These are phyloP conservation scores for Citrus australasica DNA, from an alignment of 345 rosid species.

Conservation along the genomic window DNA sequence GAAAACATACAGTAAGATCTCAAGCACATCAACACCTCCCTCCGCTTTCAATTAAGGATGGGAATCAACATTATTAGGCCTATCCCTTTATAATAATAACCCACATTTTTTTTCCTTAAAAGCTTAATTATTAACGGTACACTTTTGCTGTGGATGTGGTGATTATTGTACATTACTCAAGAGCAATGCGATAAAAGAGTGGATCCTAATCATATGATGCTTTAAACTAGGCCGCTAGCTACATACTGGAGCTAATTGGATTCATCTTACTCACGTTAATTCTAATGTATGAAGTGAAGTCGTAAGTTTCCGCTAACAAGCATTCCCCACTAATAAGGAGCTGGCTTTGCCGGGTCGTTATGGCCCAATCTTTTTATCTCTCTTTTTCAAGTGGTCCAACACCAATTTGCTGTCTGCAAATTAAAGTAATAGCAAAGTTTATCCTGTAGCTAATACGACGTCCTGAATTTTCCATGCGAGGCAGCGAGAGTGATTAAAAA, in stretches of 20 bases:
- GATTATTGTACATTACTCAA: conserved; percentile 2
- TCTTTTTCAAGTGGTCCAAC: not conserved
- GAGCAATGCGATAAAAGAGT: not conserved
- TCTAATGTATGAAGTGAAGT: not conserved
- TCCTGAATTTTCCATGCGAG: conserved; percentile 15
- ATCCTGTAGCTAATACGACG: not conserved
- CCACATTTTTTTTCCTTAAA: not conserved
- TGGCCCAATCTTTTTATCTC: not conserved
- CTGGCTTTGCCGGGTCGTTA: too few relatives aligned
- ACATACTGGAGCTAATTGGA: not conserved
- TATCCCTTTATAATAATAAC: not conserved
- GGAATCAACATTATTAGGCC: conserved; percentile 8
- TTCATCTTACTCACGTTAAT: not conserved
- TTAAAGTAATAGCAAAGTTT: conserved; percentile 5
- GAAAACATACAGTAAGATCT: not conserved
- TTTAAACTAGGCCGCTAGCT: not conserved
- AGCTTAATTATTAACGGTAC: not conserved
- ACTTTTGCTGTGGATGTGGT: not conserved
- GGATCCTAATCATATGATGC: not conserved
- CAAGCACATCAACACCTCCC: not conserved
- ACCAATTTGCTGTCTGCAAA: not conserved
- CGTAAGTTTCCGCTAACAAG: not conserved
- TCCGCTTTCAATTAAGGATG: not conserved
- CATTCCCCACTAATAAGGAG: not conserved
- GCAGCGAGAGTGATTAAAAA: not conserved